Evolutionary conservation across 345 rosid genomes (phyloP).

Genomic region (Lagerstroemia speciosa): DNA sequence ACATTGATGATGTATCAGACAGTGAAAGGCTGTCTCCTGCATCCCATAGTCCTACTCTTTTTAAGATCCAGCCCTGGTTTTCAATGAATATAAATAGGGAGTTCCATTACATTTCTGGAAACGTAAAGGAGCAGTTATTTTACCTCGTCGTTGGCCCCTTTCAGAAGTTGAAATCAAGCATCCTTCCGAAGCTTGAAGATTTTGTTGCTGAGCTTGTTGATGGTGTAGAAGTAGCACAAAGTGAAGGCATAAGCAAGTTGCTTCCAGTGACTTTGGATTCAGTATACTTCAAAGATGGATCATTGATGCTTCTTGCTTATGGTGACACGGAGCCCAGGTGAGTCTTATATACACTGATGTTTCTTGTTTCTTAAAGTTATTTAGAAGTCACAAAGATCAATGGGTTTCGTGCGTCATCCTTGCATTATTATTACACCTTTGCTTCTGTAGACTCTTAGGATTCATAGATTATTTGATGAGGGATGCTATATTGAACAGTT

Average conservation of each 20-base stretch:
- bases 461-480: too few relatives aligned
- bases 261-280: constrained; percentile 85
- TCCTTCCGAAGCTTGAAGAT: constrained; percentile 45
- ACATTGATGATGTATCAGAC: constrained; percentile 20
- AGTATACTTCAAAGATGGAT: constrained; percentile 81
- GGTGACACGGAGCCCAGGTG: constrained; percentile 93
- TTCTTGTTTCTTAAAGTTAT: not conserved
- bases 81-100: constrained; percentile 18
- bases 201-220: constrained; percentile 52
- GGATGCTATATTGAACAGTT: too few relatives aligned
- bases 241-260: constrained; percentile 49
- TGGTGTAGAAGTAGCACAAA: constrained; percentile 41
- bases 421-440: not conserved
- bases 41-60: constrained; percentile 22
- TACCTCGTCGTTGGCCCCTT: constrained; percentile 27
- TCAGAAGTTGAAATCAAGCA: constrained; percentile 35
- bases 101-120: constrained; percentile 26
- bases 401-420: not conserved
- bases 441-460: too few relatives aligned
- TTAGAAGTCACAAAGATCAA: not conserved
- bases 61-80: constrained; percentile 28
- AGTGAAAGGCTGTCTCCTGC: constrained; percentile 20
- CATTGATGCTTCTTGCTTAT: constrained; percentile 67
- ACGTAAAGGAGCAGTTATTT: constrained; percentile 23
- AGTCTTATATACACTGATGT: constrained; percentile 11